Base-by-base conservation (phyloP, 2,329 filamentous ascomycete species). In the Trematosphaeria pertusa region DNA sequence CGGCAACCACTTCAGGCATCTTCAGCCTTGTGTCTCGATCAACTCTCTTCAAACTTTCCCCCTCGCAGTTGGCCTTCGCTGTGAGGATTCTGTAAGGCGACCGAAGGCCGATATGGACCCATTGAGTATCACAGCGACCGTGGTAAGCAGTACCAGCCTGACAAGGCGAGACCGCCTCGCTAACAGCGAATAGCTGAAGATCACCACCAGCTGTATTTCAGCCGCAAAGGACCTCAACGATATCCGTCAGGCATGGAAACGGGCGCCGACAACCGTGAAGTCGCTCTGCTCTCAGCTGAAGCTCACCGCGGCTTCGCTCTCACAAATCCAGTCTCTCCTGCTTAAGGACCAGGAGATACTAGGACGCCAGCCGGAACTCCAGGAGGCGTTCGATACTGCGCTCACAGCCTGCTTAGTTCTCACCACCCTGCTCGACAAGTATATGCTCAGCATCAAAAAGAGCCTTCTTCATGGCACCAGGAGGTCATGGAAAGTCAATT, bases 201-300 rank as follows among this genome's bases (percentile, higher is more conserved):
- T 62, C 26, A 54, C 49, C 5, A 48, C 42, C 2, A 38, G 33
- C 22, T 58, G 53, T 19, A 28, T 60, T 9, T 37, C 31, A 10
- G 45, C 48, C 1, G 57, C 56, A 6, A 56, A 59, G 15, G 34
- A 26, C 1, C 49, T 59, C 26, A 43, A 48, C 34, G 43, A 53
- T 10, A 45, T 63, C 1, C 54, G 50, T 7, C 30, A 40, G 8
- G 53, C 48, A 12, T 60, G 48, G 52, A 46, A 52, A 20, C 51
- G 52, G 31, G 60, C 59, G n/a, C 43, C 46, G 3, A 19, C 35
- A n/a, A 58, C 56, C 10, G 46, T 58, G 7, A 37, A 42, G 2
- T 37, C 53, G 9, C 38, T 62, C 17, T 58, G 54, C 50, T 40
- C 53, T n/a, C 56, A 61, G 28, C 41, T 59, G 5, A 53, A 52